Conservation (phyloP, 495 filamentous ascomycete species). For the Rostrohypoxylon terebratum region DNA sequence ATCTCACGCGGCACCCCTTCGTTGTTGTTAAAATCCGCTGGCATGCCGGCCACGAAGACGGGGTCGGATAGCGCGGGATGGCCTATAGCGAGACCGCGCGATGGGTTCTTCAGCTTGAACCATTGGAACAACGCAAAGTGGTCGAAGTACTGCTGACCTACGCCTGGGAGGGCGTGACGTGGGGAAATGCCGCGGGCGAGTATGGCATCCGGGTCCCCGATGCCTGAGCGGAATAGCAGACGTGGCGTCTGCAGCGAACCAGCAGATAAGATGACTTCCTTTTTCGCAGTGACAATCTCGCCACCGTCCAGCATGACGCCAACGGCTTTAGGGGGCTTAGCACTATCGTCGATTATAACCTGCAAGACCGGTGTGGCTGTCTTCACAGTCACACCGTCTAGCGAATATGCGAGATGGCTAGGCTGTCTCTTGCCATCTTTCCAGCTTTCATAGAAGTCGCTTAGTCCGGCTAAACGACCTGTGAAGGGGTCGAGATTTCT, state of each 20-base stretch:
- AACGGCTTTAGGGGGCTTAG: conserved; percentile 43
- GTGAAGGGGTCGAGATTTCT: conserved; percentile 3
- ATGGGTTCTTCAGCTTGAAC: conserved; percentile 19
- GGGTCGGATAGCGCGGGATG: conserved; percentile 1
- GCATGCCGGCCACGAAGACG: conserved; percentile 16
- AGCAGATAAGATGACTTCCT: conserved; percentile 64
- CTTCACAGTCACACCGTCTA: background rate
- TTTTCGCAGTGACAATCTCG: conserved; percentile 51
- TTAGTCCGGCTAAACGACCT: background rate
- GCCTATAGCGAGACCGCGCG: conserved; percentile 21
- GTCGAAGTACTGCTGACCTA: conserved; percentile 66
- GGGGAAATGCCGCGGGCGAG: conserved; percentile 58
- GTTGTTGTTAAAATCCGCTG: conserved; percentile 8
- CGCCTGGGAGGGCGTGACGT: conserved; percentile 56
- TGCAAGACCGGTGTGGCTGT: background rate
- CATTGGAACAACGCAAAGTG: conserved; percentile 49
- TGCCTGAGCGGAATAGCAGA: conserved; percentile 68
- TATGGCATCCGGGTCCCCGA: conserved; percentile 62
- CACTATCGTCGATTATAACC: background rate
- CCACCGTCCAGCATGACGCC: conserved; percentile 55
- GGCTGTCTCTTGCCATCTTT: conserved; percentile 6
- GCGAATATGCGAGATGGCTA: background rate
- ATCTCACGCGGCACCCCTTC: conserved; percentile 3
- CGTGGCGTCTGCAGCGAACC: conserved; percentile 66
- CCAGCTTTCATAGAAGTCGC: conserved; percentile 15